phyloP scores from a whole-genome alignment of 345 rosid species.

The Rhizophora mangle region DNA sequence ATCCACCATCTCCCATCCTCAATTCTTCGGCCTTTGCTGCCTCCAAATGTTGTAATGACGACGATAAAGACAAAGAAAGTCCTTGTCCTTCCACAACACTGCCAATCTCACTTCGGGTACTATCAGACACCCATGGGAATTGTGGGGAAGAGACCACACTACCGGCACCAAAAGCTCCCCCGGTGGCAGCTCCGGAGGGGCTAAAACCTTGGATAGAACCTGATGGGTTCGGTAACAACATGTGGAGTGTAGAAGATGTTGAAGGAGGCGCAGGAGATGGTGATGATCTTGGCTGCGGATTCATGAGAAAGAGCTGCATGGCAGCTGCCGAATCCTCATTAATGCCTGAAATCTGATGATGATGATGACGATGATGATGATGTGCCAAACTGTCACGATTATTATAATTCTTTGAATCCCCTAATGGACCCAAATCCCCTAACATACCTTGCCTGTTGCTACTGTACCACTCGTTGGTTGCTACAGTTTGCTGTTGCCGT shows the following conservation, averaged over 20 bases:
- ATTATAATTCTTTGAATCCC: conserved; percentile 32
- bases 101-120: conserved; percentile 46
- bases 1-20: conserved; percentile 51
- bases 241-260: conserved; percentile 71
- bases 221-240: conserved; percentile 72
- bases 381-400: conserved; percentile 27
- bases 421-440: conserved; percentile 31
- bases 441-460: conserved; percentile 7
- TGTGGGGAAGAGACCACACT: conserved; percentile 47
- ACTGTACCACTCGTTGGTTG: conserved; percentile 46
- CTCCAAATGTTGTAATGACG: conserved; percentile 72
- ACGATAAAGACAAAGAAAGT: conserved; percentile 76
- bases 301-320: conserved; percentile 92
- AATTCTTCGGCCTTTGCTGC: conserved; percentile 85
- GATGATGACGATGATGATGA: conserved; percentile 48
- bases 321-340: conserved; percentile 75
- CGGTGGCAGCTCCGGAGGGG: conserved; percentile 21
- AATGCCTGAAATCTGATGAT: conserved; percentile 60
- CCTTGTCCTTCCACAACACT: conserved; percentile 74
- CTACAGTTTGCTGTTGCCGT: conserved; percentile 3
- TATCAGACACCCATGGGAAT: conserved; percentile 59
- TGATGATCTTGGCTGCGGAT: conserved; percentile 78
- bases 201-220: conserved; percentile 49
- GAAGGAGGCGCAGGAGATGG: conserved; percentile 52
- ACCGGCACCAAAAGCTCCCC: conserved; percentile 28